These are phyloP conservation scores for Phanerodontia chrysosporium DNA, from an alignment of 768 basidiomycete species.

Conservation along the genomic window DNA sequence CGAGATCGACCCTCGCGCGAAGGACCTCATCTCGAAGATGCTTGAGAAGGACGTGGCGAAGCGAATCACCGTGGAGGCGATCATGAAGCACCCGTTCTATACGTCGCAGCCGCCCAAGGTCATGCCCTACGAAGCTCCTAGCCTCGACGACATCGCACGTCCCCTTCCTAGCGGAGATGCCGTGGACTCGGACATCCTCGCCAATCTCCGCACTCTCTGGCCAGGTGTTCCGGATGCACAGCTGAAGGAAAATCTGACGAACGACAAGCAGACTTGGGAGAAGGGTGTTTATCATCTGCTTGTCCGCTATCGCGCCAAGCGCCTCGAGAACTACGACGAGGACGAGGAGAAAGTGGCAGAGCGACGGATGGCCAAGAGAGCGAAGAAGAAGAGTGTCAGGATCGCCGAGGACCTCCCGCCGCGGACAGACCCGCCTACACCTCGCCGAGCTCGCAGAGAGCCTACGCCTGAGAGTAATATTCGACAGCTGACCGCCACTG, in stretches of 20 bases:
- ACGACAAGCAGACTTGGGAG: conserved; percentile 79
- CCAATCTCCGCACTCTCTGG: conserved; percentile 92
- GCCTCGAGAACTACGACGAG: conserved; percentile 70
- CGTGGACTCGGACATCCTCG: conserved; percentile 87
- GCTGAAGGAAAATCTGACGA: conserved; percentile 64
- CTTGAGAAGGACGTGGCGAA: conserved; percentile 67
- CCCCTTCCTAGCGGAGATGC: conserved; percentile 59
- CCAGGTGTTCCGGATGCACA: conserved; percentile 71
- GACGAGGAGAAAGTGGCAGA: conserved; percentile 47
- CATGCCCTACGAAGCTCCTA: conserved; percentile 43
- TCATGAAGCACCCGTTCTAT: conserved; percentile 79
- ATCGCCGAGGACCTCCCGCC: conserved; percentile 36
- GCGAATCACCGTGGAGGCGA: conserved; percentile 80
- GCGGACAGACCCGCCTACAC: conserved; percentile 58
- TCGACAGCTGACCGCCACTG: conserved; percentile 15
- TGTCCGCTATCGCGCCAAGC: conserved; percentile 74
- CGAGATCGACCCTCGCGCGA: conserved; percentile 63
- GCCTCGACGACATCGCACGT: conserved; percentile 62
- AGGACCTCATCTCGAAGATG: conserved; percentile 79
- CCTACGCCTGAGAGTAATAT: conserved; percentile 13
- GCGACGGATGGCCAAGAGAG: conserved; percentile 29
- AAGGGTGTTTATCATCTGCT: conserved; percentile 94
- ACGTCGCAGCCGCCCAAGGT: conserved; percentile 47
- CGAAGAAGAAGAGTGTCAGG: conserved; percentile 14
- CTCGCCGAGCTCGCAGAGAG: conserved; percentile 43